Base-by-base conservation (phyloP, 176 grass and related monocot species). In the Chloris gayana region DNA sequence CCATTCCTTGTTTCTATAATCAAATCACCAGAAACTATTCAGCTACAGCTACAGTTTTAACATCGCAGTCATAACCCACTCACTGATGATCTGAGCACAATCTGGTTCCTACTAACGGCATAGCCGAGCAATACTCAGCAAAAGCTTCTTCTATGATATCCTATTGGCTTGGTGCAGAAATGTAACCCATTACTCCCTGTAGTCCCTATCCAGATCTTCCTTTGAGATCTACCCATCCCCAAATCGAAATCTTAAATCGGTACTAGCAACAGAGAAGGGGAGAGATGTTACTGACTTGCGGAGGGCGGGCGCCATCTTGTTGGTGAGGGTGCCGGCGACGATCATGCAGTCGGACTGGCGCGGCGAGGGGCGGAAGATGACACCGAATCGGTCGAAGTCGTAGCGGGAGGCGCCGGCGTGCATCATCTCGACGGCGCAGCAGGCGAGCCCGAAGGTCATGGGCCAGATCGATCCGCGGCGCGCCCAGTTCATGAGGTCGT, bases 371-470 rank as follows among this genome's bases (percentile, higher is more conserved):
- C 95, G 91, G 83, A 98, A 98, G 85, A 98, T 98, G 38, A 94
- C 89, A n/a, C 95, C 95, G 76, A 98, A 98, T 0, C 92, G 87
- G 77, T 98, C 95, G 73, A 98, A 98, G 46, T 98, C 95, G 85
- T 98, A 98, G 77, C 92, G 85, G 31, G 95, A 30, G 0, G 95
- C 95, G 17, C 95, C 92, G 37, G 92, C 54, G 78, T 98, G 95
- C 92, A 98, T 98, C 89, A 98, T 98, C 88, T 94, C 95, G 54
- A 92, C 92, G 31, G 92, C 95, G 83, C 95, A 98, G 90, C 95
- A 98, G 42, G 95, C 95, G 10, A 98, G 86, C 3, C 95, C 95
- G 65, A 98, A 94, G 29, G 92, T 92, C 95, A 98, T 98, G 3
- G 92, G 95, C 95, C 95, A 98, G 85, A 98, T 86, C 37, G 95